Percentiles rank a stretch among this genome's conserved stretches.
These are phyloP conservation scores for Iris pallida DNA, from an alignment of 116 monocot genomes.

Conservation along the genomic window DNA sequence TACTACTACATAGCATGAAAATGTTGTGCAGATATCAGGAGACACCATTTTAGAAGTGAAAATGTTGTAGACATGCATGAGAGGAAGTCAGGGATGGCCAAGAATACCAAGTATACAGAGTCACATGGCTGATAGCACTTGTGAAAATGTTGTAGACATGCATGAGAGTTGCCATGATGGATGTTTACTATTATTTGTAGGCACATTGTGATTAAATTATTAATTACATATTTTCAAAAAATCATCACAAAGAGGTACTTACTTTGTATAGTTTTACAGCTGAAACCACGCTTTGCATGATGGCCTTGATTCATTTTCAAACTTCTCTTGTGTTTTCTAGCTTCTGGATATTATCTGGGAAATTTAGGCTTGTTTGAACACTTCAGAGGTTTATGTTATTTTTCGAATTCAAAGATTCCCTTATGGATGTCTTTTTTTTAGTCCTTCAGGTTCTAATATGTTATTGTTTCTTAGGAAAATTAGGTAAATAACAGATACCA, in stretches of 20 bases:
- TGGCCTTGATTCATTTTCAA: constrained; percentile 9
- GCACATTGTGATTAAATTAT: constrained; percentile 92
- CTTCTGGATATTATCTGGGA: constrained; percentile 93
- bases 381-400: too few species aligned
- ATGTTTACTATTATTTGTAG: constrained; percentile 48
- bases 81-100: constrained; percentile 75
- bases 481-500: too few species aligned
- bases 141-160: too few species aligned
- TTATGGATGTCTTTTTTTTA: too few species aligned
- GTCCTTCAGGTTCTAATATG: too few species aligned
- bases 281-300: not conserved
- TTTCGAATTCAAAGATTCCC: too few species aligned
- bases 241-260: constrained; percentile 93
- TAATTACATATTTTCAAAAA: constrained; percentile 93
- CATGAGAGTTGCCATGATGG: too few species aligned
- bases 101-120: constrained; percentile 64
- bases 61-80: constrained; percentile 79
- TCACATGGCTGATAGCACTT: too few species aligned
- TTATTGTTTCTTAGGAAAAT: too few species aligned
- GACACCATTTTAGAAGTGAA: constrained; percentile 55
- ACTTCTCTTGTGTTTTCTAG: constrained; percentile 20
- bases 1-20: not conserved
- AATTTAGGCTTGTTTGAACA: constrained; percentile 98
- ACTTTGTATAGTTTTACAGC: too few species aligned
- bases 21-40: constrained; percentile 49